Evolutionary conservation across 2,329 filamentous ascomycete species (phyloP).

Genomic region (Aspergillus sp.): DNA sequence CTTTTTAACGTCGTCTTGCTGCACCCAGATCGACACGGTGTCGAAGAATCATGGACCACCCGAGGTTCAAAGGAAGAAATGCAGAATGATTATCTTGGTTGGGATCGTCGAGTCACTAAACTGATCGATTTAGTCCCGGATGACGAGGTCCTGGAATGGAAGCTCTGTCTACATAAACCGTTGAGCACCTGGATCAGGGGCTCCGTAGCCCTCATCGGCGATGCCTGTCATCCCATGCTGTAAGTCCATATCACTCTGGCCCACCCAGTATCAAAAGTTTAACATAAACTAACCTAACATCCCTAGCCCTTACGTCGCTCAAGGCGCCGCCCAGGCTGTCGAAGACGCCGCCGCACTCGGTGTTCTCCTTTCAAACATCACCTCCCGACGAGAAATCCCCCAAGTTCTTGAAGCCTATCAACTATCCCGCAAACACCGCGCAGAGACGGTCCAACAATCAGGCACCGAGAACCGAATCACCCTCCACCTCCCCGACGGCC

Average conservation of each 20-base stretch:
- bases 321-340: conserved; percentile 51
- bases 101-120: conserved; percentile 59
- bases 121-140: conserved; percentile 63
- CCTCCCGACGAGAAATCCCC: conserved; percentile 33
- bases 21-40: conserved; percentile 62
- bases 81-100: conserved; percentile 61
- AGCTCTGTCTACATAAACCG: conserved; percentile 34
- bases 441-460: conserved; percentile 39
- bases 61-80: conserved; percentile 61
- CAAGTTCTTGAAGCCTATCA: conserved; percentile 38
- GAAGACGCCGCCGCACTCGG: conserved; percentile 43
- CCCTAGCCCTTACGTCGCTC: conserved; percentile 33
- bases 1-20: conserved; percentile 65
- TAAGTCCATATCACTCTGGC: conserved; percentile 17
- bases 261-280: not conserved
- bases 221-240: conserved; percentile 48
- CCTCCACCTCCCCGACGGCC: conserved; percentile 40
- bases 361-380: conserved; percentile 32
- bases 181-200: conserved; percentile 36
- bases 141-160: conserved; percentile 44
- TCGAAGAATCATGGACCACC: conserved; percentile 63
- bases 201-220: conserved; percentile 41
- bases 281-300: not conserved
- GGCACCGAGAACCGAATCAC: conserved; percentile 36
- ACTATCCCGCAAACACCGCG: conserved; percentile 38